Conservation (phyloP, 1,284 basidiomycete species). For the Irpex lacteus region DNA sequence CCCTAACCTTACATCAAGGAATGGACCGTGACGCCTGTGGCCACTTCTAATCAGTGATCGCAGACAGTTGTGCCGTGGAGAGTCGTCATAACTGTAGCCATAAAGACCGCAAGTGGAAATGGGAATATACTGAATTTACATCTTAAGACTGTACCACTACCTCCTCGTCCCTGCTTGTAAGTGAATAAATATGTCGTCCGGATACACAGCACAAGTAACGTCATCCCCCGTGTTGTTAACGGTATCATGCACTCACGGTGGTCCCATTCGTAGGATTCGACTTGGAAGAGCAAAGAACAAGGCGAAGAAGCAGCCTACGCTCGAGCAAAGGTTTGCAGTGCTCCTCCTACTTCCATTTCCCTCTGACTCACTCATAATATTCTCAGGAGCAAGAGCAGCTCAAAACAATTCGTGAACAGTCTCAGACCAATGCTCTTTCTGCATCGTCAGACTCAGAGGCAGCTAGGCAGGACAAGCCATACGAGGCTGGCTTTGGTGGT, state of each 20-base stretch:
- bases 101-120: too few species aligned
- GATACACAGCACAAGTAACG: conserved; percentile 25
- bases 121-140: too few species aligned
- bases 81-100: too few species aligned
- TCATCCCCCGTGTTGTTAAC: too few species aligned
- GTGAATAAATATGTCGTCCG: conserved; percentile 20
- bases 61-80: not conserved
- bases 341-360: not conserved
- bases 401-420: conserved; percentile 25
- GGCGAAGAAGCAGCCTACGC: conserved; percentile 31
- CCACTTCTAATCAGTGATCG: not conserved
- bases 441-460: not conserved
- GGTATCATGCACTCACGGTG: not conserved
- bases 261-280: conserved; percentile 20
- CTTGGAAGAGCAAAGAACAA: conserved; percentile 31
- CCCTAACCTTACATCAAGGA: conserved; percentile 6
- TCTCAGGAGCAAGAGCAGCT: conserved; percentile 32
- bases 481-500: conserved; percentile 48
- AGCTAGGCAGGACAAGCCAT: conserved; percentile 26
- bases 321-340: conserved; percentile 27
- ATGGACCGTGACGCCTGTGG: not conserved
- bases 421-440: conserved; percentile 5
- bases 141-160: not conserved
- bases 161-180: not conserved
- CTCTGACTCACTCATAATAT: not conserved